Percentiles rank a stretch among this genome's conserved stretches.
These are phyloP conservation scores for Umbelopsis ramanniana DNA, from an alignment of 192 early-diverging fungal species.

Conservation along the genomic window DNA sequence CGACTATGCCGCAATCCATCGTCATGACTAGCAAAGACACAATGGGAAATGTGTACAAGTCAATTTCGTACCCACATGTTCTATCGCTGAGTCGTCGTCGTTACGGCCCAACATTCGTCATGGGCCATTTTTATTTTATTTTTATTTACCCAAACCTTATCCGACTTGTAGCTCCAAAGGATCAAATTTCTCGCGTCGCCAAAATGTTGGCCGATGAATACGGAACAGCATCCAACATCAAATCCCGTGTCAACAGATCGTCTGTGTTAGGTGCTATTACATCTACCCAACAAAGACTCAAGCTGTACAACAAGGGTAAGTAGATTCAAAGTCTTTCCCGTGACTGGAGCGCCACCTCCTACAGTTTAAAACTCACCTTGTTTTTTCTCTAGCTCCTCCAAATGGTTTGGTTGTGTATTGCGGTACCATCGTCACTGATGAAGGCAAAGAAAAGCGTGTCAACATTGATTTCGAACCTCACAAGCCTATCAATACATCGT, in stretches of 20 bases:
- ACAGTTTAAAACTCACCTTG: neutral
- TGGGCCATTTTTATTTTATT: neutral
- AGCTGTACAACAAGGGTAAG: slow-evolving; percentile 83
- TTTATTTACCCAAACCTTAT: neutral
- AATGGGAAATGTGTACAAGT: too few species aligned
- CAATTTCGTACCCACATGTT: neutral
- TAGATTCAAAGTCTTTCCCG: neutral
- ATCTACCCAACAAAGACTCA: slow-evolving; percentile 95
- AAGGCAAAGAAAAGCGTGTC: slow-evolving; percentile 99
- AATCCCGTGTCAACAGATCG: slow-evolving; percentile 97
- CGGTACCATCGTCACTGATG: slow-evolving; percentile 96
- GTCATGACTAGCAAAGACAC: too few species aligned
- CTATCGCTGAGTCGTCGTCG: neutral
- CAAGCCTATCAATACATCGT: slow-evolving; percentile 98
- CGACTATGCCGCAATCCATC: too few species aligned
- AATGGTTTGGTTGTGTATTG: slow-evolving; percentile 96
- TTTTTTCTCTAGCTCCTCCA: slow-evolving; percentile 63
- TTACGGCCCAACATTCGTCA: neutral
- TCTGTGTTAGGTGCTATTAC: slow-evolving; percentile 98
- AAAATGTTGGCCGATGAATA: slow-evolving; percentile 98
- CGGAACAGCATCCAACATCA: slow-evolving; percentile 99
- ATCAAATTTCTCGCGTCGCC: slow-evolving; percentile 88
- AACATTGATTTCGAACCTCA: slow-evolving; percentile 99
- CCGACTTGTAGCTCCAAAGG: slow-evolving; percentile 64
- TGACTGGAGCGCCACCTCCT: neutral